Base-by-base conservation (phyloP, 129 eudicot species). In the Logfia minima region DNA sequence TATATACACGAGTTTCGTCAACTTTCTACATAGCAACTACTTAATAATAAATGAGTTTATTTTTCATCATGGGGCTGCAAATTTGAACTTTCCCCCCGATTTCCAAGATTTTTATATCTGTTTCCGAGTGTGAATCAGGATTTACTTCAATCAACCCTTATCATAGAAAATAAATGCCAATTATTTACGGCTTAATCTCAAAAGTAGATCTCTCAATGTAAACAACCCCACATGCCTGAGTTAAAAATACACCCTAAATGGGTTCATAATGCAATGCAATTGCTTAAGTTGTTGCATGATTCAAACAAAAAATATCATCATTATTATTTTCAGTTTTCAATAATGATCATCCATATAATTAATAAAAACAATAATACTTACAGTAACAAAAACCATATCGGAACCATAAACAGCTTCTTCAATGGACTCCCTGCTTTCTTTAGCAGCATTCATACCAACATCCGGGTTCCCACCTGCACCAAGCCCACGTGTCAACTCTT, bases 381-480 rank as follows among this genome's bases (percentile, higher is more conserved):
- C 55, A 14, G 55, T 48, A 10, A 48, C 55, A 66, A 94, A 94
- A 83, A 94, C 96, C 98, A 94, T 94, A 74, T 89, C 99, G 8
- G 99, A 77, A 55, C 96, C 99, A 80, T 83, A 80, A 85, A 94
- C 89, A 65, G 97, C 99, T 43, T 89, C 93, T 74, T 87, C 96
- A 29, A 94, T 86, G 45, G 90, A 66, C 71, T 79, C 89, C 72
- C 80, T 87, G 75, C 98, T 94, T 81, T 94, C 98, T 55, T 89
- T 94, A 39, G 98, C 98, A 65, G 98, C 98, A 86, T 86, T 91
- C 93, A 86, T 89, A 64, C 98, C 98, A 34, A 94, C 88, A 83
- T 89, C 96, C 4, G 98, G 98, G 45, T 94, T 89, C 35, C 98
- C 98, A 85, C 98, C 98, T 11, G 98, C 98, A 75, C 98, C 98